Percentiles rank a stretch among this genome's conserved stretches.
Evolutionary conservation across 169 alveolate species (phyloP).

Genomic region (Miamiensis avidus): DNA sequence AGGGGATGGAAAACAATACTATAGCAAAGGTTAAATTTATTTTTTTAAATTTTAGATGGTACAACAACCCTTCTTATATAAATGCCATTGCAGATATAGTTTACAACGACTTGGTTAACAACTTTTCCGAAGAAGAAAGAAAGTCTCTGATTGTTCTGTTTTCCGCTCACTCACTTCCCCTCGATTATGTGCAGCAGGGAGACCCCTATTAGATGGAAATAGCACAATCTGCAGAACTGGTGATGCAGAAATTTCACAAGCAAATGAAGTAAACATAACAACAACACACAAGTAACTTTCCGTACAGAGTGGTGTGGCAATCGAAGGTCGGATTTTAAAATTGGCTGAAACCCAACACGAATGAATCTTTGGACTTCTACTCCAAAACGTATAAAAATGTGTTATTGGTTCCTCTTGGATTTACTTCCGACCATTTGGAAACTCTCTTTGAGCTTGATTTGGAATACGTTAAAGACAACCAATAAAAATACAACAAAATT

Average conservation of each 20-base stretch:
- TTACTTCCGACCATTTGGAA: conserved; percentile 60
- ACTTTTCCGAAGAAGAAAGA: conserved; percentile 26
- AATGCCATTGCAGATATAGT: conserved; percentile 23
- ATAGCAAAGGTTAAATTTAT: too few species aligned
- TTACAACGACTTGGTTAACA: conserved; percentile 14
- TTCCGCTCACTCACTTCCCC: conserved; percentile 61
- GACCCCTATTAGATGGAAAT: conserved; percentile 45
- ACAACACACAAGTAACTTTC: neutral
- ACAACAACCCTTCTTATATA: conserved; percentile 30
- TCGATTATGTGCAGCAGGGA: conserved; percentile 43
- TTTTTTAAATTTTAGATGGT: conserved; percentile 50
- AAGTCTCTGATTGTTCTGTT: conserved; percentile 28
- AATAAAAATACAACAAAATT: conserved; percentile 10
- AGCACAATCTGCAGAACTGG: conserved; percentile 26
- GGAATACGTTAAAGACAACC: conserved; percentile 24
- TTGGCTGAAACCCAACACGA: conserved; percentile 54
- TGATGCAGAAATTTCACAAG: conserved; percentile 5
- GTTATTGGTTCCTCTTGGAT: conserved; percentile 54
- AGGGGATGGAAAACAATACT: too few species aligned
- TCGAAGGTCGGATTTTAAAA: conserved; percentile 47
- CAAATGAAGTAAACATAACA: neutral
- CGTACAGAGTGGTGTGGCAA: conserved; percentile 44
- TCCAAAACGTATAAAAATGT: conserved; percentile 34
- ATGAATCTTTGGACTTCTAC: conserved; percentile 15
- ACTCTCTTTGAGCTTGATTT: conserved; percentile 57